A percentile compares a stretch with the other conserved stretches of the same genome.
Conservation (phyloP, 805 yeast species). For the Ogataea methylovora region DNA sequence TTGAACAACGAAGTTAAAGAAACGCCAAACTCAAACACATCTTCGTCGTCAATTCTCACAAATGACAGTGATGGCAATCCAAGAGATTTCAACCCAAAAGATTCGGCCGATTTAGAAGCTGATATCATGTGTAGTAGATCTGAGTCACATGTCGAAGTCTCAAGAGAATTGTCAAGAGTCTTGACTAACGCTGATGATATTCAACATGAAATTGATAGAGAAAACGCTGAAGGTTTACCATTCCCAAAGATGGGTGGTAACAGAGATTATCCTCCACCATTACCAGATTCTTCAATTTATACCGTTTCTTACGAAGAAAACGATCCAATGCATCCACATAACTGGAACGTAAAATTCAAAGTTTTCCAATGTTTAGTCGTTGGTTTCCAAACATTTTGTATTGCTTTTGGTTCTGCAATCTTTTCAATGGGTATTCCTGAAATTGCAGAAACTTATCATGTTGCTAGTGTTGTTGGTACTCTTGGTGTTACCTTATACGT, state of each 20-base stretch:
- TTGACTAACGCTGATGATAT: constrained; percentile 30
- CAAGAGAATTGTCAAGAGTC: constrained; percentile 29
- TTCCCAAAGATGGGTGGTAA: constrained; percentile 62
- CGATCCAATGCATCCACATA: constrained; percentile 77
- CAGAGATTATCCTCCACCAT: constrained; percentile 52
- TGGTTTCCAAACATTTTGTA: constrained; percentile 40
- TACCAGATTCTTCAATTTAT: constrained; percentile 49
- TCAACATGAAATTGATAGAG: constrained; percentile 21
- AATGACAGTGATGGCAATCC: too few species aligned
- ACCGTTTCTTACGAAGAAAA: constrained; percentile 64
- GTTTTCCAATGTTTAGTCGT: constrained; percentile 34
- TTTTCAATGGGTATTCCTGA: constrained; percentile 55
- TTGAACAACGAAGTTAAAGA: too few species aligned
- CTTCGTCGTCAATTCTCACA: too few species aligned
- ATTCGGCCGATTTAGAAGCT: too few species aligned
- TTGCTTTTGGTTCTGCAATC: constrained; percentile 79
- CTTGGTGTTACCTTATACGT: constrained; percentile 77
- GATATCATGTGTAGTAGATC: too few species aligned
- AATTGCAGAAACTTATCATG: constrained; percentile 44
- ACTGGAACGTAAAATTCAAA: constrained; percentile 54
- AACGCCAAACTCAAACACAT: too few species aligned
- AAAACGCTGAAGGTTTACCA: constrained; percentile 26
- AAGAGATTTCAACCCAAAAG: too few species aligned
- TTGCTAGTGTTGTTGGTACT: constrained; percentile 62
- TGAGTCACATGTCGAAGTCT: constrained; percentile 11